Evolutionary conservation across 176 grass and related monocot genomes (phyloP), one percentile per base, ranked within the genome.

Genomic region (Triticum turgidum): DNA sequence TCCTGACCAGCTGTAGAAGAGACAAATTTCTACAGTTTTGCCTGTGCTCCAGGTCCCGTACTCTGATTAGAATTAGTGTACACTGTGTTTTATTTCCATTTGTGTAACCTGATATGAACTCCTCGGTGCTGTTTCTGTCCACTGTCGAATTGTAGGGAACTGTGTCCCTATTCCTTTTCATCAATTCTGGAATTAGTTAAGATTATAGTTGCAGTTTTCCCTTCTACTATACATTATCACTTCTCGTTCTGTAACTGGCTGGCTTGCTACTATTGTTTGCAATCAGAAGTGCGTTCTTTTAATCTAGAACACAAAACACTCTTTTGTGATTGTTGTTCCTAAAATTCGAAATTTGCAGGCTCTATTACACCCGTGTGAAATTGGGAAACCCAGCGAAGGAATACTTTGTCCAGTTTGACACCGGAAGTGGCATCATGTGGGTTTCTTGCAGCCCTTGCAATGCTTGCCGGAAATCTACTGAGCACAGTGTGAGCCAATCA

Each of bases 341-440:
- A 27, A 78, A 44, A 34, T 49, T 78, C 74, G 72, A 86, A 87
- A 37, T 83, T 90, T 86, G 72, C 69, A 98, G 93, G 83, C 89
- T 98, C 13, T 98, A 95, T 32, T 98, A 83, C 72, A 95, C 91
- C 34, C 95, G 86, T 30, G 95, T 98, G 73, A 91, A 87, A 92
- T 81, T 98, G 81, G 95, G 95, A n/a, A 98, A 87, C 73, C 93
- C 95, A 12, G 65, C 87, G 4, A 98, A 90, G 65, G 91, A 95
- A 81, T 98, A 89, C 69, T 98, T 87, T 39, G 91, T 98, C 71
- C 95, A 98, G 83, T 93, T 98, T 78, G 95, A 98, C 82, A 98
- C 95, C 6, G 95, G 95, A 38, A 98, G 95, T 78, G 95, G 95
- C 65, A 90, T 98, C 35, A 87, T 95, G 75, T 98, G 95, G 95